Evolutionary conservation across 106 monocot species (phyloP).

Genomic region (Acorus gramineus): DNA sequence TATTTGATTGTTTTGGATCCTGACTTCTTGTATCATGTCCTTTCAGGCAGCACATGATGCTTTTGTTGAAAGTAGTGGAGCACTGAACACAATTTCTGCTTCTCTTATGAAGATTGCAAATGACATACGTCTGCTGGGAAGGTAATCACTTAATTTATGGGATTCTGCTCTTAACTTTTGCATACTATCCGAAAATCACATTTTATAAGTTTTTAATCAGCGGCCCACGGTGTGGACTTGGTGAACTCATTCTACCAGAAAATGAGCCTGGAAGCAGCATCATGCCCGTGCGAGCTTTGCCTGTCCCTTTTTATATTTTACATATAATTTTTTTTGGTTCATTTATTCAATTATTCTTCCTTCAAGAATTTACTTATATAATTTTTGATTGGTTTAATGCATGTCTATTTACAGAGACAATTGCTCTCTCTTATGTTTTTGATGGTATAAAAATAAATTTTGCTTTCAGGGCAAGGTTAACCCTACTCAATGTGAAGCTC

Average conservation of each 20-base stretch:
- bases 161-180: not conserved
- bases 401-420: too few relatives aligned
- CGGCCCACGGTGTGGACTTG: slow-evolving; percentile 95
- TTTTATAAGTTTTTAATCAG: slow-evolving; percentile 19
- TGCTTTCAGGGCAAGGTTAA: slow-evolving; percentile 90
- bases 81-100: slow-evolving; percentile 82
- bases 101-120: slow-evolving; percentile 98
- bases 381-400: too few relatives aligned
- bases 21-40: too few relatives aligned
- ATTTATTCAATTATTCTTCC: too few relatives aligned
- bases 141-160: slow-evolving; percentile 24
- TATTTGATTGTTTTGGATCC: too few relatives aligned
- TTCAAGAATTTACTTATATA: too few relatives aligned
- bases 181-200: not conserved
- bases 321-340: too few relatives aligned
- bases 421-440: too few relatives aligned
- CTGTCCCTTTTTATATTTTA: not conserved
- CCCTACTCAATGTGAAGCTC: slow-evolving; percentile 96
- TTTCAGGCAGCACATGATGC: slow-evolving; percentile 95
- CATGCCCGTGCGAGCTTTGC: slow-evolving; percentile 59
- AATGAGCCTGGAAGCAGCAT: slow-evolving; percentile 99
- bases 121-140: slow-evolving; percentile 94
- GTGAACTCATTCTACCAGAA: slow-evolving; percentile 93
- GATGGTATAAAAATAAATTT: not conserved
- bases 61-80: slow-evolving; percentile 95